Conservation (phyloP, 345 rosid genomes). For the Heritiera fomes region DNA sequence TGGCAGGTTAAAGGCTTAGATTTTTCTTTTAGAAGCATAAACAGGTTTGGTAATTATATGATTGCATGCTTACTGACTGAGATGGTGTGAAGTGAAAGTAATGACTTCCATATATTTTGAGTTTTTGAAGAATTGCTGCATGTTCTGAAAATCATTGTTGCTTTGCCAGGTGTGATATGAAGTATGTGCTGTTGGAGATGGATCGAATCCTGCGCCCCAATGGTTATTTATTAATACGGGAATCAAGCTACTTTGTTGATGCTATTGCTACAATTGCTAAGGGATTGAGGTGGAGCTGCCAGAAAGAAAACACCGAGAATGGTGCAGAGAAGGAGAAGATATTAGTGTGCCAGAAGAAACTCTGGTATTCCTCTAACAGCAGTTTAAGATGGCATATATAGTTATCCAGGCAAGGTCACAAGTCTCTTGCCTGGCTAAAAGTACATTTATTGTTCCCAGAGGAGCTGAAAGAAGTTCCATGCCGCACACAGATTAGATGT, state of each 20-base stretch:
- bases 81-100: not conserved
- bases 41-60: not conserved
- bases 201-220: conserved; percentile 81
- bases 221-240: conserved; percentile 75
- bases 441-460: conserved; percentile 5
- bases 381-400: conserved; percentile 34
- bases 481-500: conserved; percentile 15
- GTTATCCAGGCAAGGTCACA: not conserved
- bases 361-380: conserved; percentile 69
- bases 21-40: no score
- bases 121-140: not conserved
- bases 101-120: not conserved
- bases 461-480: conserved; percentile 14
- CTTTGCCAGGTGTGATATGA: conserved; percentile 77
- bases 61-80: not conserved
- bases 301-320: conserved; percentile 63
- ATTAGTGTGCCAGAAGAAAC: conserved; percentile 85
- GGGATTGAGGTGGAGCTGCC: conserved; percentile 89
- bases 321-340: conserved; percentile 69
- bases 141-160: conserved; percentile 20
- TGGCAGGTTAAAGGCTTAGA: not conserved
- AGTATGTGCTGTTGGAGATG: conserved; percentile 87
- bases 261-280: conserved; percentile 62
- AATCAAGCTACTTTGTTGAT: conserved; percentile 72
- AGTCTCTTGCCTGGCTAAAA: not conserved